phyloP scores from a whole-genome alignment of 2,329 filamentous ascomycete genomes.

The Allantophomopsis cytisporea region DNA sequence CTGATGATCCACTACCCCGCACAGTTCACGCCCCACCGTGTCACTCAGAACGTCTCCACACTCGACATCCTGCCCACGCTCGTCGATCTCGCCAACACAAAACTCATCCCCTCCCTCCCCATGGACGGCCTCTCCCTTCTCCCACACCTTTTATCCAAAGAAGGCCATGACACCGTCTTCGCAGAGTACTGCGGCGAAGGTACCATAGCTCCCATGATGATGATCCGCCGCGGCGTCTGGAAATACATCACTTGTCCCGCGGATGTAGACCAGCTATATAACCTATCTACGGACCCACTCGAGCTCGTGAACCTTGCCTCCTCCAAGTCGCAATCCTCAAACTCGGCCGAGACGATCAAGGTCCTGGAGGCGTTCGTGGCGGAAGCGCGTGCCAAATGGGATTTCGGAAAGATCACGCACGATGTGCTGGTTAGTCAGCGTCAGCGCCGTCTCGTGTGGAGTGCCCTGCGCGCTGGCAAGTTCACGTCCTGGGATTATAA shows the following conservation, averaged over 20 bases:
- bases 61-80: conserved; percentile 84
- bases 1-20: conserved; percentile 73
- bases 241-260: conserved; percentile 82
- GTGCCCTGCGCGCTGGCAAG: conserved; percentile 59
- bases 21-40: conserved; percentile 60
- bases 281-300: conserved; percentile 60
- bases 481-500: conserved; percentile 82
- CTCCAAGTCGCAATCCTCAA: conserved; percentile 15
- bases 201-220: conserved; percentile 77
- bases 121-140: conserved; percentile 76
- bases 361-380: conserved; percentile 51
- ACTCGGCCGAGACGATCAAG: conserved; percentile 18
- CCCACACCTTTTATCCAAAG: conserved; percentile 55
- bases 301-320: conserved; percentile 60
- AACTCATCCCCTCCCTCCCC: conserved; percentile 56
- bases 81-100: conserved; percentile 65
- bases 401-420: conserved; percentile 64
- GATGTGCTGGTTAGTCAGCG: conserved; percentile 69
- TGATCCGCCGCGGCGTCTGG: conserved; percentile 83
- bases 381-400: conserved; percentile 66
- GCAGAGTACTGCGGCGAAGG: conserved; percentile 94
- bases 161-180: conserved; percentile 76
- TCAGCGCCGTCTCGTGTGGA: conserved; percentile 65
- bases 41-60: conserved; percentile 77
- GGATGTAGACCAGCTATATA: conserved; percentile 75